Evolutionary conservation across 192 early-diverging fungal species (phyloP), one percentile per base, ranked within the genome.

Genomic region (Obelidium mucronatum): DNA sequence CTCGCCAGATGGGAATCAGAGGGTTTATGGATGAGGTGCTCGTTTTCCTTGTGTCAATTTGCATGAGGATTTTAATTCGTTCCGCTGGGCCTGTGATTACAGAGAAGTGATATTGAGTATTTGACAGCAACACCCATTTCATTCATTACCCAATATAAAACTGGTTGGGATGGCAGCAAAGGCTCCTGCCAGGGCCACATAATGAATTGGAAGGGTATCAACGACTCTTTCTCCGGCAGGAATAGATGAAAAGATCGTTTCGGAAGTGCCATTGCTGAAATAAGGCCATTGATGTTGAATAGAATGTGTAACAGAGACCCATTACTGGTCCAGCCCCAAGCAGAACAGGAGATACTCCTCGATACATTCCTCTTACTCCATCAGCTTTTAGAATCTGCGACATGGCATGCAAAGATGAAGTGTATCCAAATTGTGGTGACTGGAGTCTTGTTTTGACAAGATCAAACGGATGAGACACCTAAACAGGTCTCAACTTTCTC

Each of bases 111-210:
- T 8, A 24, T 60, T 60, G 33, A 34, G 24, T 60, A 19, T 33
- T 26, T 8, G 24, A 19, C 33, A 24, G 33, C 8, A 13, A 8
- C 24, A 33, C 17, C 24, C 44, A 76, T 66, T 17, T n/a, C 26
- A 66, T 17, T 39, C 17, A 24, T 53, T 33, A 59, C 70, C 75
- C 51, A 76, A 51, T 54, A 97, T 83, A 36, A 95, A 80, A 1
- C 95, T 93, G 17, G 94, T 95, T n/a, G 97, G 97, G 36, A 94
- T 86, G 59, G 97, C 93, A 2, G 95, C 95, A 83, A 96, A 92
- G 30, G 90, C 91, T 65, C 97, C 97, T 51, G 95, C 94, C 78
- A 92, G 86, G 17, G 65, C 71, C 26, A 51, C 91, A 34, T 77
- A 68, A 17, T 67, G 76, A 40, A 77, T 90, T 89, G 77, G 87